Evolutionary conservation across 495 filamentous ascomycete genomes (phyloP).

Genomic region (Neurospora hispaniola): DNA sequence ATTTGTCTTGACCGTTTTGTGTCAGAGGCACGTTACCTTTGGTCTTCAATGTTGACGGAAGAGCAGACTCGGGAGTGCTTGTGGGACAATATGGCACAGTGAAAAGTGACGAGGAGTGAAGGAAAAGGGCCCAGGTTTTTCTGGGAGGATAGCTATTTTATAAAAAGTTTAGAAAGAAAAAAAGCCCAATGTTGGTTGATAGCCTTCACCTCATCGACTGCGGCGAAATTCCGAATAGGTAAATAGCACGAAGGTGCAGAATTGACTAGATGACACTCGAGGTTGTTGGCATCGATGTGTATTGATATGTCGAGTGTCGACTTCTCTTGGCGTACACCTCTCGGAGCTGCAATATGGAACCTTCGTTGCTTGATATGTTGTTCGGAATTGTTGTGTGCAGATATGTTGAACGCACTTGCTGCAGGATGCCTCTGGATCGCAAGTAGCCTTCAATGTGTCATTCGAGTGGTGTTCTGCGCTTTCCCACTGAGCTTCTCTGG

Average conservation of each 20-base stretch:
- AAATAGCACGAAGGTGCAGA: background rate
- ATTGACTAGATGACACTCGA: background rate
- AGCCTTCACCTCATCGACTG: background rate
- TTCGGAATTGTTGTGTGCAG: background rate
- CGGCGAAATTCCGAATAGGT: background rate
- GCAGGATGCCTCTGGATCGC: background rate
- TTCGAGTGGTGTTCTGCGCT: background rate
- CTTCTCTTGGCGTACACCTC: background rate
- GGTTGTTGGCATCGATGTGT: background rate
- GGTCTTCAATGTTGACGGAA: background rate
- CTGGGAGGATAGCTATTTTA: background rate
- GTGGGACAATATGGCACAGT: background rate
- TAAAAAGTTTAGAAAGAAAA: background rate
- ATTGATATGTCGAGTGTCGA: background rate
- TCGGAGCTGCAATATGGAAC: background rate
- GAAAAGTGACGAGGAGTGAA: background rate
- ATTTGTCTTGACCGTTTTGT: background rate
- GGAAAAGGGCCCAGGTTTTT: background rate
- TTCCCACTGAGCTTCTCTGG: background rate
- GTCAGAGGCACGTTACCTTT: background rate
- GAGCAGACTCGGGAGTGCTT: background rate
- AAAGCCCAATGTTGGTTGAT: background rate
- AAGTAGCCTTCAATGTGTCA: background rate
- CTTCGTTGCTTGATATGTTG: background rate
- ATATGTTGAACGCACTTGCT: background rate